A percentile compares a stretch with the other conserved stretches of the same genome.
phyloP scores from a whole-genome alignment of 192 early-diverging fungal genomes.

The Spinellus fusiger region DNA sequence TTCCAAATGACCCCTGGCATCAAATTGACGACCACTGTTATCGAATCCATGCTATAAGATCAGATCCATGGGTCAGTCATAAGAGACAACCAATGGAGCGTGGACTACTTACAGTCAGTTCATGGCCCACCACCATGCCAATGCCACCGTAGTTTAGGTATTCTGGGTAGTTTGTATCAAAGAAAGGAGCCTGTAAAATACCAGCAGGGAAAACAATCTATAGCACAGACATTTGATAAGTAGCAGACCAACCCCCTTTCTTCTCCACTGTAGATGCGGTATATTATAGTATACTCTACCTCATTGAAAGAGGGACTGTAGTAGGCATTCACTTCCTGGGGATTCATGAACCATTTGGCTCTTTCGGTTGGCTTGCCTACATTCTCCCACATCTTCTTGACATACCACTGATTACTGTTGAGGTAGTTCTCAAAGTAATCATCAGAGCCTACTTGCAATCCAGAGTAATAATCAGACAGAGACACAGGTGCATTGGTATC shows the following conservation, averaged over 20 bases:
- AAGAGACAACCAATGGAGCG: not conserved
- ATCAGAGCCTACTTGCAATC: constrained; percentile 12
- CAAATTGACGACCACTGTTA: constrained; percentile 41
- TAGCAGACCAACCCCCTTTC: not conserved
- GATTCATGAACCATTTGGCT: constrained; percentile 34
- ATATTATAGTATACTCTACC: constrained; percentile 8
- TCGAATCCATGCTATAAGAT: constrained; percentile 46
- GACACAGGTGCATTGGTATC: constrained; percentile 34
- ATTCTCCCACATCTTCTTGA: constrained; percentile 19
- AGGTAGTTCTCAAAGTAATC: constrained; percentile 43
- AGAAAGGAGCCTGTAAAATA: constrained; percentile 52
- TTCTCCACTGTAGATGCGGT: no score
- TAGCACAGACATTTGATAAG: not conserved
- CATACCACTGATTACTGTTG: constrained; percentile 7
- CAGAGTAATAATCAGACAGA: constrained; percentile 35
- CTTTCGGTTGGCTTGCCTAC: constrained; percentile 27
- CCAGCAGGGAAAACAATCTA: constrained; percentile 48
- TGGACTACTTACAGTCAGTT: constrained; percentile 37
- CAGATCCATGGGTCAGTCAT: not conserved
- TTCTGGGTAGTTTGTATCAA: constrained; percentile 32
- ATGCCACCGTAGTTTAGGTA: constrained; percentile 62
- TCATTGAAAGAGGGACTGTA: constrained; percentile 42
- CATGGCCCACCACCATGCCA: constrained; percentile 52
- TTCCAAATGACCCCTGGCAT: constrained; percentile 24
- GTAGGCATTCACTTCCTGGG: constrained; percentile 51